These are phyloP conservation scores for Dacryopinax primogenitus DNA, from an alignment of 768 basidiomycete genomes.

Conservation along the genomic window DNA sequence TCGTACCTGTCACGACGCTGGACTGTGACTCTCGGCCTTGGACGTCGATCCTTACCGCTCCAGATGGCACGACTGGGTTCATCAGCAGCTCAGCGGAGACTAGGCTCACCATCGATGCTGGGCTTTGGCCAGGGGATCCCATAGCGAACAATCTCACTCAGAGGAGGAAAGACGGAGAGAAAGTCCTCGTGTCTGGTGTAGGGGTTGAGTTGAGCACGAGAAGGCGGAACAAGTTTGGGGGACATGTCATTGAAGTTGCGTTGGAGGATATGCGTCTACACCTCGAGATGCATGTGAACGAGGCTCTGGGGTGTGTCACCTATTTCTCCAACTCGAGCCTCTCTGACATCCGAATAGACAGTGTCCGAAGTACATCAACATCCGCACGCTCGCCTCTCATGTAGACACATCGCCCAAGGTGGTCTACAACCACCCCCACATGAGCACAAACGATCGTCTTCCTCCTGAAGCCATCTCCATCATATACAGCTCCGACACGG, in stretches of 20 bases:
- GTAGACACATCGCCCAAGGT: conserved; percentile 32
- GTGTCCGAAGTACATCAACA: conserved; percentile 57
- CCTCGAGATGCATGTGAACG: conserved; percentile 38
- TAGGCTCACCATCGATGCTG: conserved; percentile 31
- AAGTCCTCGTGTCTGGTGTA: conserved; percentile 39
- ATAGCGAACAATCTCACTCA: conserved; percentile 28
- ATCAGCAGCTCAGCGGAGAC: conserved; percentile 29
- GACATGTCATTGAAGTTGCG: conserved; percentile 30
- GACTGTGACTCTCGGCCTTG: conserved; percentile 43
- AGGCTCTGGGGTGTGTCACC: conserved; percentile 44
- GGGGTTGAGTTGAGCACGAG: conserved; percentile 47
- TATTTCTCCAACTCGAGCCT: background rate
- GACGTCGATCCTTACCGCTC: conserved; percentile 42
- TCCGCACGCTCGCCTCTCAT: conserved; percentile 39
- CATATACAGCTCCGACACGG: conserved; percentile 39
- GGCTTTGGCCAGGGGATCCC: conserved; percentile 46
- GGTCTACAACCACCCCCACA: conserved; percentile 25
- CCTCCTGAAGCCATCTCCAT: conserved; percentile 39
- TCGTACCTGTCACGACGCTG: conserved; percentile 45
- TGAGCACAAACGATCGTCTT: conserved; percentile 32
- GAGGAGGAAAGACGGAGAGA: conserved; percentile 9
- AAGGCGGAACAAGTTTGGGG: conserved; percentile 51
- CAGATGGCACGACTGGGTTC: conserved; percentile 38
- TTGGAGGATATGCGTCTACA: conserved; percentile 24
- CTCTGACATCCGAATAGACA: conserved; percentile 32